Base-by-base conservation (phyloP, 75 land plant species). In the Sequoia sempervirens region DNA sequence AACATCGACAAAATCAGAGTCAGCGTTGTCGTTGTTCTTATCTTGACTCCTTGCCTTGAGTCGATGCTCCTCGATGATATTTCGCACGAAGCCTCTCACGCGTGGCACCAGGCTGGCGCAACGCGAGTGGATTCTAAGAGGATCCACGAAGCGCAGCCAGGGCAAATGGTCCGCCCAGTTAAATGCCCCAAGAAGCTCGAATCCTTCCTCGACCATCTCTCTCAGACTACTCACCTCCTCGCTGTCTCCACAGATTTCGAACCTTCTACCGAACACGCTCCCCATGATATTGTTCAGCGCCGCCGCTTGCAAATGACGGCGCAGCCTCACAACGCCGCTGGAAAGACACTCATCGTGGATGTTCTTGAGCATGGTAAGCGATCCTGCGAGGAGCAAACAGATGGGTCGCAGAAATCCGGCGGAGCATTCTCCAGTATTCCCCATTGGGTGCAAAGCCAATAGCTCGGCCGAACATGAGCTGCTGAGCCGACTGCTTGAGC, bases 91-190 rank as follows among this genome's bases (percentile, higher is more conserved):
- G 3, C 84, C 81, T 78, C 88, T 89, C 54, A 96, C 97, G 38
- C 87, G 79, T 0, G 95, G 90, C 8, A 89, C 97, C 0, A 96
- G 90, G 13, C 75, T 45, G 18, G 79, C 83, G 87, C 99, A 95
- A 2, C 97, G 86, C 46, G 53, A 79, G 34, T 88, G 86, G 75
- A 95, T 87, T 69, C 81, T 75, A 43, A 90, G 94, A 1, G 88
- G 87, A 75, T 95, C 97, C 10, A 94, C 47, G 5, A 78, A 83
- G 4, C 61, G 66, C 3, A 93, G 46, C 50, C 79, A 79, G 0
- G 93, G 92, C 1, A 96, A 81, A 52, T 95, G 94, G 73, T 96
- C 99, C 8, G 93, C 84, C 92, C 91, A 91, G 81, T 95, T 92
- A 82, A 95, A 86, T n/a, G 75, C 82, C 7, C 99, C 99, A 3